phyloP scores from a whole-genome alignment of 441 rosid species.

The Euphorbia celastroides region DNA sequence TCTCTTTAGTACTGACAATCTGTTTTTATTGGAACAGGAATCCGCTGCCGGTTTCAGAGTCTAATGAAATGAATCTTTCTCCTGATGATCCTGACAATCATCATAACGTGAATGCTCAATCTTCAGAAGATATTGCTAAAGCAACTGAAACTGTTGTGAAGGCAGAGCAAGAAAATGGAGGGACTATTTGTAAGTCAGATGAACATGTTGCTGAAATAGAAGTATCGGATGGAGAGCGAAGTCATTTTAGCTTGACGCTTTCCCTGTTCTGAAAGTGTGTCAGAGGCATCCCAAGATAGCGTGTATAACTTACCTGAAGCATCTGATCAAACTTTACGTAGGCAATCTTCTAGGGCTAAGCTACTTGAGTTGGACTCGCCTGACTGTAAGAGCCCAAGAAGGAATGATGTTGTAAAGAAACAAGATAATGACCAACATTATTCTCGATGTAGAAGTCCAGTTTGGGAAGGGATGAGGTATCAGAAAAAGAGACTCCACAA shows the following conservation, averaged over 20 bases:
- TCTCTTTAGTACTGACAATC: conserved; percentile 4
- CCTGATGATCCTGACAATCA: conserved; percentile 19
- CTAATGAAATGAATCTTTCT: conserved; percentile 22
- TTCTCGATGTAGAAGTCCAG: conserved; percentile 23
- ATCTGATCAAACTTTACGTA: conserved; percentile 25
- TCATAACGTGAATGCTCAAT: conserved; percentile 19
- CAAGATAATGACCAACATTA: conserved; percentile 17
- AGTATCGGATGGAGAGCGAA: conserved; percentile 33
- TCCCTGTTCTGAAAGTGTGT: conserved; percentile 40
- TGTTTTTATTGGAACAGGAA: conserved; percentile 23
- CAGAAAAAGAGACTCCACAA: conserved; percentile 22
- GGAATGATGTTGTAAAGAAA: conserved; percentile 14
- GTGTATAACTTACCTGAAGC: conserved; percentile 22
- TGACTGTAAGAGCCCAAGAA: conserved; percentile 24
- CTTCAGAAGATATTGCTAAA: conserved; percentile 28
- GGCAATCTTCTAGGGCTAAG: conserved; percentile 22
- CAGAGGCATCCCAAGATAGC: conserved; percentile 32
- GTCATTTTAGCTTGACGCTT: conserved; percentile 32
- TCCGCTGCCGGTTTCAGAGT: conserved; percentile 20
- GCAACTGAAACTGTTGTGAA: conserved; percentile 25
- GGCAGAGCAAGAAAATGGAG: conserved; percentile 26
- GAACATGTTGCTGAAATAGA: conserved; percentile 29
- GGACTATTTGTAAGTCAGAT: conserved; percentile 24
- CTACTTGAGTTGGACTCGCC: conserved; percentile 23
- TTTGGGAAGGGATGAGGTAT: conserved; percentile 19